Base-by-base conservation (phyloP, 768 basidiomycete species). In the Leccinum truebloodii region DNA sequence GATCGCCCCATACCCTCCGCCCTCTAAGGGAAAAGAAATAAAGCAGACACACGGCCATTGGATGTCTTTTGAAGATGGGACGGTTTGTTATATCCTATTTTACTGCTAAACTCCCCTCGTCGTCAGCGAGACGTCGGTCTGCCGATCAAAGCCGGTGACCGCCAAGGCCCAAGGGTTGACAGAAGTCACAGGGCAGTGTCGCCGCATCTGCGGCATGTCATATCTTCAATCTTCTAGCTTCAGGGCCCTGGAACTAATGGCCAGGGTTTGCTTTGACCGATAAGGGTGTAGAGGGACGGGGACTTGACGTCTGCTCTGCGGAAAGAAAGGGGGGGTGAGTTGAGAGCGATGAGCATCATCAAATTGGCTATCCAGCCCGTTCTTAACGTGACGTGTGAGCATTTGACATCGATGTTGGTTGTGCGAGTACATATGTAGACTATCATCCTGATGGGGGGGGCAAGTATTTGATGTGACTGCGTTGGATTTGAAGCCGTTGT, bases 171-270 rank as follows among this genome's bases (percentile, higher is more conserved):
- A 83, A 74, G 49, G 79, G 64, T 34, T 77, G 74, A 62, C 80
- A 82, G 30, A 82, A 80, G 18, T 41, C 39, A 41, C 39, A 41
- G 52, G 41, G n/a, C 41, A 84, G 35, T 35, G 35, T 35, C 78
- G 6, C 82, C 82, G 59, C 30, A 32, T 85, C 84, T 9, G 83
- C 82, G n/a, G 83, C 79, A 56, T 80, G 78, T 16, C 81, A 78
- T n/a, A n/a, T n/a, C 41, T 9, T 41, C 41, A 41, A 41, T 10
- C 18, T 41, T n/a, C 41, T 41, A 16, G 39, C 41, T n/a, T 41
- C 41, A 73, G 67, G 3, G 68, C 39, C 18, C 39, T 63, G 24
- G 73, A 71, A 3, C 80, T 78, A 48, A 75, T 58, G 24, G 81
- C 83, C 84, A 84, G 13, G 75, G 65, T 65, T 80, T 82, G 32